Base-by-base conservation (phyloP, 1,284 basidiomycete genomes). In the Amylostereum areolatum region DNA sequence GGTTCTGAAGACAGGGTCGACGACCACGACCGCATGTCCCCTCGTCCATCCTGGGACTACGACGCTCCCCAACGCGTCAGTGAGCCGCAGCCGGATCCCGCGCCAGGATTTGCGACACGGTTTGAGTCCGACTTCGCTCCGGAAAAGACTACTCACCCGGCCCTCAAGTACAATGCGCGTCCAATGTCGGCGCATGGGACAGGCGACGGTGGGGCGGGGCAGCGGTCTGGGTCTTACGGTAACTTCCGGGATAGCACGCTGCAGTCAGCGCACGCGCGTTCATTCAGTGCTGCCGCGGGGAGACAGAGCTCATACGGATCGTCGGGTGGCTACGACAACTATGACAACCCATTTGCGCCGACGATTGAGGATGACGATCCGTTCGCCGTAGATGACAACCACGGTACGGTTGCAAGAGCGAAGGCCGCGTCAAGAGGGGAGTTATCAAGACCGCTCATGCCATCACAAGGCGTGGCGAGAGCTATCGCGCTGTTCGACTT, bases 401-500 rank as follows among this genome's bases (percentile, higher is more conserved):
- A 56, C 10, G 58, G 56, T 28, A 46, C 39, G 29, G 55, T 57
- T n/a, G 40, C 51, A 39, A 55, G 63, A 32, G 68, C 68, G 42
- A 71, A 63, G 56, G 64, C 76, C 36, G 59, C 71, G 48, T 65
- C 76, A 7, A 81, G 79, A 57, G 68, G 72, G n/a, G 78, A 76
- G 53, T 59, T 82, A 29, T 63, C 62, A 30, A 64, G 62, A 48
- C 75, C 79, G 36, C 64, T 80, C 46, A 59, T 67, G 41, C 74
- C 73, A 36, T 62, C 70, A 47, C 81, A 85, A 59, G 83, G 83
- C 32, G 67, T 88, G 34, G 84, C 78, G 24, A 77, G 87, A 47
- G 92, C 87, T 3, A 81, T 94, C 33, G 92, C 89, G 5, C 62
- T 92, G 55, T 93, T 78, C 62, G 78, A 89, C 62, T 94, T 91